Conservation (phyloP, 495 filamentous ascomycete genomes). For the Talaromyces trachyspermus region DNA sequence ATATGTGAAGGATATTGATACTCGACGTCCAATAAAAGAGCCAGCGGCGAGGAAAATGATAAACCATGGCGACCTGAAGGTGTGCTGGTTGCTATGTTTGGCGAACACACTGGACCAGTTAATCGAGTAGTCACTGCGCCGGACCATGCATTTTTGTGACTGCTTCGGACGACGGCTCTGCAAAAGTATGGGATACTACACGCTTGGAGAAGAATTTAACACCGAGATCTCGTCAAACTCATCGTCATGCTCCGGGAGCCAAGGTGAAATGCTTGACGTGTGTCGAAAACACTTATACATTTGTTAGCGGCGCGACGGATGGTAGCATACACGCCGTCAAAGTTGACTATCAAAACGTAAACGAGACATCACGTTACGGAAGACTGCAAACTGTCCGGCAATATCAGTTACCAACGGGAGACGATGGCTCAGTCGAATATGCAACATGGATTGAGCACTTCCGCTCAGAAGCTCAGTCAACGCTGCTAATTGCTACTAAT, state of each 20-base stretch:
- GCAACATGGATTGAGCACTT: constrained; percentile 92
- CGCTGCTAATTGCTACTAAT: constrained; percentile 81
- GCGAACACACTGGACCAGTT: constrained; percentile 77
- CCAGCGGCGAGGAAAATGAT: constrained; percentile 36
- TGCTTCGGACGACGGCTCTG: constrained; percentile 82
- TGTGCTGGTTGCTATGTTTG: constrained; percentile 74
- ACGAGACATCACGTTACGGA: constrained; percentile 61
- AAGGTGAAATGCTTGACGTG: constrained; percentile 79
- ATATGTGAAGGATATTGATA: constrained; percentile 60
- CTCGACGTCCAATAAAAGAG: constrained; percentile 58
- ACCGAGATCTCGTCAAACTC: constrained; percentile 80
- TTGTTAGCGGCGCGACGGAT: constrained; percentile 82
- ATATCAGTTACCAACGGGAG: constrained; percentile 57
- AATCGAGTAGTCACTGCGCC: constrained; percentile 78
- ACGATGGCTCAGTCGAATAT: constrained; percentile 49
- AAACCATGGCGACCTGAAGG: constrained; percentile 80
- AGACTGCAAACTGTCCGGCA: constrained; percentile 69
- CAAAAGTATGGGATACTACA: constrained; percentile 89
- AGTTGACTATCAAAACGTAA: constrained; percentile 62
- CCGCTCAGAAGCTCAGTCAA: constrained; percentile 70
- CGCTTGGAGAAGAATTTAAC: constrained; percentile 84
- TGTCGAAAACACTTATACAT: constrained; percentile 89
- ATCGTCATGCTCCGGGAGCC: constrained; percentile 61
- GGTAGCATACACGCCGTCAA: constrained; percentile 86
- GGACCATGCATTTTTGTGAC: constrained; percentile 95